Base-by-base conservation (phyloP, 371 early-diverging fungal genomes). In the Blakeslea trispora region DNA sequence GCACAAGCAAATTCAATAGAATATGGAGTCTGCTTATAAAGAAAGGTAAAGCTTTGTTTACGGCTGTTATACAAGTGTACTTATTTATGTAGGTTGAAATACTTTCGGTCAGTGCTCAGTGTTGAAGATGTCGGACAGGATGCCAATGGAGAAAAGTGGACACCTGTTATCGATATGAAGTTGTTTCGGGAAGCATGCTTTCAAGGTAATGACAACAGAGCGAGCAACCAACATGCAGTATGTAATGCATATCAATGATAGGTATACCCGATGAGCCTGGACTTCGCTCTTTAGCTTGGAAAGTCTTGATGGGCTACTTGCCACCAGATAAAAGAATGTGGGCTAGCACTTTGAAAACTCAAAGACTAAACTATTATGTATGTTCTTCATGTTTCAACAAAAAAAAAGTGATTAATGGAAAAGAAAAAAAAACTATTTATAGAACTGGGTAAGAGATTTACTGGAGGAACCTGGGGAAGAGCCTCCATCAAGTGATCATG, bases 211-310 rank as follows among this genome's bases (percentile, higher is more conserved):
- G 17, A 40, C 19, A 15, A 39, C 0, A 32, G 7, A 22, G 34
- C 21, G 2, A 44, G n/a, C 6, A 5, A 7, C 10, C 18, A 39
- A 17, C 7, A 40, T 32, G 17, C 43, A 32, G 32, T 18, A 35
- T 15, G 41, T 24, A 23, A 7, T 23, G 10, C 22, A 24, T 23
- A n/a, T 18, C 43, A 13, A 14, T n/a, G n/a, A 46, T 55, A 90
- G 91, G 91, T 13, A 87, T 89, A 57, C 89, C 90, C 32, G 91
- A 91, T 61, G 82, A 82, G 55, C 76, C 84, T 9, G 82, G 87
- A 22, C 68, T 86, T 42, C 82, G 89, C 47, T 81, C 85, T 42
- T 77, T 69, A 49, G 82, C 85, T 51, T 91, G 90, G 90, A 90
- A 87, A 74, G 79, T 89, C 23, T 66, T 93, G 31, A 69, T 90